Base-by-base conservation (phyloP, 1,139 yeast genomes). In the Eremothecium gossypii region DNA sequence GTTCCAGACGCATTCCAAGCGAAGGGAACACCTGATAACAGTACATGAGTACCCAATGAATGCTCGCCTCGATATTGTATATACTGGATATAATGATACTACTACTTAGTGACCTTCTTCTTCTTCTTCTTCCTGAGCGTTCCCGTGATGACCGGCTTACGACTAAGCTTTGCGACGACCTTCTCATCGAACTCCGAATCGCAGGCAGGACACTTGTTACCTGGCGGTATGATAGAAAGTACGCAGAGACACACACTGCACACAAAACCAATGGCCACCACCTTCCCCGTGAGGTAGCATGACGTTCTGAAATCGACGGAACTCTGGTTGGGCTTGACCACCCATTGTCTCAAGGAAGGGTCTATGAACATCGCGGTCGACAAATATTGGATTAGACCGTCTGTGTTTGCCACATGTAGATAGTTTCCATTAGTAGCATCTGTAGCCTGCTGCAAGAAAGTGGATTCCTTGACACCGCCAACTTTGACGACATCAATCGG, bases 401-500 rank as follows among this genome's bases (percentile, higher is more conserved):
- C 67, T 1, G 93, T 84, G 43, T 81, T 76, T n/a, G 73, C 74
- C 27, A 89, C 73, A 47, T 76, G 81, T 50, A 89, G 69, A 57
- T 89, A 93, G 1, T 87, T 79, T 3, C 99, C 99, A 49, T 80
- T 77, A 0, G 98, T 91, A 10, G 96, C 91, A 65, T 93, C 98
- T 0, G 95, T 76, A 0, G 98, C 96, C 60, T 93, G 98, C 58
- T 93, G 98, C 44, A 93, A 64, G 56, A 87, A 89, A 1, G 94
- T 83, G 2, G 95, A 81, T 50, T 79, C 75, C 11, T 70, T 68
- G 13, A 49, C 44, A 10, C 64, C 64, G 1, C 91, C 91, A 38
- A 93, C 67, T 58, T 89, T 87, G 46, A 93, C 89, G 13, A 89
- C 87, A 61, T 93, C 97, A 11, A 91, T 79, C 2, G 96, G 84